Evolutionary conservation across 306 rosid species (phyloP).

Genomic region (Mucuna pruriens): DNA sequence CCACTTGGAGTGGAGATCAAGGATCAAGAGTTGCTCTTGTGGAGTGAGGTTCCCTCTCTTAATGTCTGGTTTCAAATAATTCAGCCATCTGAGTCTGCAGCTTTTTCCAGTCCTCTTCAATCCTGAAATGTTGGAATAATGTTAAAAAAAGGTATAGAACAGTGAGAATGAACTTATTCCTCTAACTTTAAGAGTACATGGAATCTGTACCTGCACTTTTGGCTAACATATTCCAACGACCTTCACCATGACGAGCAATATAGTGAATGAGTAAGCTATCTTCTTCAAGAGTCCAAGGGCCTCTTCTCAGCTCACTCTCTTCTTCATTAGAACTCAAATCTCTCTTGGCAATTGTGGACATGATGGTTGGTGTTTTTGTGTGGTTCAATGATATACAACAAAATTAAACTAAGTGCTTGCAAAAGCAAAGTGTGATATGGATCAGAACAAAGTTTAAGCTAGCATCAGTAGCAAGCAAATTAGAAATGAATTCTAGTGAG

Average conservation of each 20-base stretch:
- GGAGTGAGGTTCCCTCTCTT: constrained; percentile 94
- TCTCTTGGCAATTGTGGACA: constrained; percentile 57
- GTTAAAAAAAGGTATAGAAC: not conserved
- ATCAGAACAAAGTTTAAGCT: constrained; percentile 31
- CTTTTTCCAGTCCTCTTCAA: constrained; percentile 96
- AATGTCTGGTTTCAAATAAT: constrained; percentile 92
- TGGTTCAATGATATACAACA: not conserved
- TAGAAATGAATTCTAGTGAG: constrained; percentile 39
- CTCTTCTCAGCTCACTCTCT: constrained; percentile 70
- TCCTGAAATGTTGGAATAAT: constrained; percentile 56
- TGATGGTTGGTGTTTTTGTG: constrained; percentile 48
- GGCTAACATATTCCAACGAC: constrained; percentile 92
- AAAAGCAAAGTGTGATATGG: constrained; percentile 45
- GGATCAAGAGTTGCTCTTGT: constrained; percentile 89
- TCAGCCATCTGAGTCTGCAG: constrained; percentile 95
- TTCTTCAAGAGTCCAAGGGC: constrained; percentile 99
- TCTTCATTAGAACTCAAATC: constrained; percentile 52
- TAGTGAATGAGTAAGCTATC: constrained; percentile 83
- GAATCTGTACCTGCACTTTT: constrained; percentile 75
- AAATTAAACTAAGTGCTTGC: not conserved
- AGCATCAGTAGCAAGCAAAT: not conserved
- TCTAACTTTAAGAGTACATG: not conserved
- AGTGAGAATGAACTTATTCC: constrained; percentile 34
- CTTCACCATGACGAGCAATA: constrained; percentile 87
- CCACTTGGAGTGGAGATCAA: constrained; percentile 93